Conservation (phyloP, 306 rosid genomes). For the Vigna hirtella region DNA sequence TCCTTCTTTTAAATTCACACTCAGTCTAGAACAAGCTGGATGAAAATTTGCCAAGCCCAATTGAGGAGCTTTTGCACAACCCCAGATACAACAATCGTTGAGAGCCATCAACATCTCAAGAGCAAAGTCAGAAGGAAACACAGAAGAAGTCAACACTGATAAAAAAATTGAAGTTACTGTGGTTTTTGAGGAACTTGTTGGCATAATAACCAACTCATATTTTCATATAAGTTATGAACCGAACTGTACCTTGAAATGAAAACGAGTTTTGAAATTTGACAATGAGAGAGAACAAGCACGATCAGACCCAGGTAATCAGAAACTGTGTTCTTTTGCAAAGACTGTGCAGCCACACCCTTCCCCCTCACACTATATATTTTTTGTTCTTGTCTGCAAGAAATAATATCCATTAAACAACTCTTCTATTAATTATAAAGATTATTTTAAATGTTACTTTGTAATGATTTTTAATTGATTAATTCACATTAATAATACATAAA, state of each 20-base stretch:
- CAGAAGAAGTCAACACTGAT: constrained; percentile 37
- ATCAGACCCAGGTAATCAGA: no score
- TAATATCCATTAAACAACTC: not conserved
- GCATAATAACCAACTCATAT: not conserved
- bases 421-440: no score
- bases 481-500: no score
- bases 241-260: not conserved
- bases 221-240: not conserved
- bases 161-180: constrained; percentile 20
- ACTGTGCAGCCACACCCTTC: no score
- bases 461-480: not conserved
- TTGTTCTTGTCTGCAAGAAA: no score
- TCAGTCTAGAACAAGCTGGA: constrained; percentile 32
- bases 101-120: constrained; percentile 60
- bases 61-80: constrained; percentile 43
- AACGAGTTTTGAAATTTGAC: not conserved
- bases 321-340: no score
- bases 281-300: no score
- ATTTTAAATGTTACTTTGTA: no score
- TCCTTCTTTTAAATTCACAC: constrained; percentile 51
- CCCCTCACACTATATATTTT: no score
- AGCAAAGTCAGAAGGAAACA: constrained; percentile 36
- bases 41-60: constrained; percentile 49
- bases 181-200: constrained; percentile 45
- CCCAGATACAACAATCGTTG: constrained; percentile 16